phyloP scores from a whole-genome alignment of 2,329 filamentous ascomycete species.

The Hymenoscyphus scutula region DNA sequence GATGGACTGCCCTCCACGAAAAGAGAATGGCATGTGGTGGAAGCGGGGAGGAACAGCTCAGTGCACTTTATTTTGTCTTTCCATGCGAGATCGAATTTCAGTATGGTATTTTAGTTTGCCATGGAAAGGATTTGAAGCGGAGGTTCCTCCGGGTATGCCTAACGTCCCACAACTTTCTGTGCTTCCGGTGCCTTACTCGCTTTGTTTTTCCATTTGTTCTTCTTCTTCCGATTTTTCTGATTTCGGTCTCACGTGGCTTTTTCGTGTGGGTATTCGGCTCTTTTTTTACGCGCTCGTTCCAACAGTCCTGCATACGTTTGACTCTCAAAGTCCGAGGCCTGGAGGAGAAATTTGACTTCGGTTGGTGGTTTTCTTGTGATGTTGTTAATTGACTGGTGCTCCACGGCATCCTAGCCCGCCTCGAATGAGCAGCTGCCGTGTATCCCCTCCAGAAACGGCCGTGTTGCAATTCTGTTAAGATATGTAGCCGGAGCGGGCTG shows the following conservation, averaged over 20 bases:
- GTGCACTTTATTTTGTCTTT: not conserved
- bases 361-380: not conserved
- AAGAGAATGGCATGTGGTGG: not conserved
- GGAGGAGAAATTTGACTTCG: not conserved
- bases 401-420: not conserved
- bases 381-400: not conserved
- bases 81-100: not conserved
- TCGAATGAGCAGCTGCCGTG: not conserved
- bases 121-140: not conserved
- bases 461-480: not conserved
- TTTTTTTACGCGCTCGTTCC: not conserved
- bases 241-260: not conserved
- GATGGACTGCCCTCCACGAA: not conserved
- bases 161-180: not conserved
- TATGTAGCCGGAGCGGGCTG: not conserved
- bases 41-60: not conserved
- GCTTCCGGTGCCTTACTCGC: not conserved
- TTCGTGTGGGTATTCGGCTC: not conserved
- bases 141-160: not conserved
- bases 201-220: no score
- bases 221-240: no score
- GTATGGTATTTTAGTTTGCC: not conserved
- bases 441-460: constrained; percentile 1
- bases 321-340: not conserved
- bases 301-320: not conserved